These are phyloP conservation scores for Cenchrus purpureus DNA, from an alignment of 176 grass and related monocot species.

Conservation along the genomic window DNA sequence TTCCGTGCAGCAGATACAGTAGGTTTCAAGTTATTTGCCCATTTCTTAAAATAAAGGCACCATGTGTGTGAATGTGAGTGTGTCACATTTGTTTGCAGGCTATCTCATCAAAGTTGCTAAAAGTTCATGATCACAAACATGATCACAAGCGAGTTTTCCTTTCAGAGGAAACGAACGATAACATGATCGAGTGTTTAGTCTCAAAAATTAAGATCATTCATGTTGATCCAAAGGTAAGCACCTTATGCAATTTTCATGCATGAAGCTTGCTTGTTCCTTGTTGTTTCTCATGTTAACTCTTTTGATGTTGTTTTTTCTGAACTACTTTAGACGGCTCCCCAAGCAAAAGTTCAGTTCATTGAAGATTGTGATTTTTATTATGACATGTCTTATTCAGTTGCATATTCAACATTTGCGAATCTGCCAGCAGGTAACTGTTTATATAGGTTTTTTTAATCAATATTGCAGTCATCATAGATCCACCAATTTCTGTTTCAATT, in stretches of 20 bases:
- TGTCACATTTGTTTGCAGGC: conserved; percentile 14
- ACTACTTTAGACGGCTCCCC: conserved; percentile 38
- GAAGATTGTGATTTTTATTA: conserved; percentile 63
- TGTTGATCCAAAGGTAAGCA: conserved; percentile 57
- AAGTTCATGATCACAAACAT: conserved; percentile 24
- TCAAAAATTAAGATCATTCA: conserved; percentile 53
- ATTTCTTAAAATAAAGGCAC: not conserved
- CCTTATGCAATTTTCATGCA: not conserved
- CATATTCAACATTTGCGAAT: conserved; percentile 67
- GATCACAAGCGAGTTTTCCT: conserved; percentile 63
- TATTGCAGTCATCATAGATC: not conserved
- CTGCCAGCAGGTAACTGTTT: conserved; percentile 53
- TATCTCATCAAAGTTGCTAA: conserved; percentile 37
- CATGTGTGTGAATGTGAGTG: not conserved
- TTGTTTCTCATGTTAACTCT: not conserved
- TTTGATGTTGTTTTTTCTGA: conserved; percentile 3
- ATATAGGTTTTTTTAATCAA: not conserved
- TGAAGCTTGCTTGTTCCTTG: not conserved
- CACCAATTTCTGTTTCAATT: conserved; percentile 7
- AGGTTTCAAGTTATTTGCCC: not conserved
- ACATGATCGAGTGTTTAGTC: conserved; percentile 54
- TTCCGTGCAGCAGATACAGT: conserved; percentile 66
- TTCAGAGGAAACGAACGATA: conserved; percentile 69
- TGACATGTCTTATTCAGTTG: conserved; percentile 64
- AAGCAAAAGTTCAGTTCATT: conserved; percentile 43